Conservation (phyloP, 306 rosid species). For the Echinosophora koreensis region DNA sequence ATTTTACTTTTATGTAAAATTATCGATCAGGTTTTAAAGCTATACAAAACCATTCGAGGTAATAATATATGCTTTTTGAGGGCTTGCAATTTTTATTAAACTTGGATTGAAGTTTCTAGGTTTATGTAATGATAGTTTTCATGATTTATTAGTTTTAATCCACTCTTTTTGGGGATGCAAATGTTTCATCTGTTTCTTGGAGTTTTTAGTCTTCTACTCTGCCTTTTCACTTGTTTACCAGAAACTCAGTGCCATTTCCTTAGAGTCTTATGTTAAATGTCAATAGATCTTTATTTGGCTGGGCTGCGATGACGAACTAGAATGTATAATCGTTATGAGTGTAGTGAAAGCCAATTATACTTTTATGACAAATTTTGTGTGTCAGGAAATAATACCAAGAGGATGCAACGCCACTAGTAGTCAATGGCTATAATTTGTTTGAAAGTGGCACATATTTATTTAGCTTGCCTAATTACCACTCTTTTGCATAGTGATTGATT, state of each 20-base stretch:
- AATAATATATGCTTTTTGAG: constrained; percentile 9
- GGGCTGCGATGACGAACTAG: constrained; percentile 10
- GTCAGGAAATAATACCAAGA: constrained; percentile 3
- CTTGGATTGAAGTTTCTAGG: background rate
- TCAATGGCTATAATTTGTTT: constrained; percentile 1
- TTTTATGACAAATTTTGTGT: constrained; percentile 8
- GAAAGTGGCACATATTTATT: background rate
- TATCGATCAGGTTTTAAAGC: constrained; percentile 1
- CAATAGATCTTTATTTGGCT: background rate
- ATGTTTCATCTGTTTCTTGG: background rate
- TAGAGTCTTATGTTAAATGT: constrained; percentile 19
- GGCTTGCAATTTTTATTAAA: constrained; percentile 17
- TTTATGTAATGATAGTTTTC: background rate
- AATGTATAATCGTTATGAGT: background rate
- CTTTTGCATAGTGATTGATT: constrained; percentile 26
- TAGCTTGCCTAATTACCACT: constrained; percentile 17
- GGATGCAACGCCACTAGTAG: constrained; percentile 20
- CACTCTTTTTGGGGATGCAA: constrained; percentile 4
- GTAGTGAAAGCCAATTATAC: background rate
- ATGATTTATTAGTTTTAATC: background rate
- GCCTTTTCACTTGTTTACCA: background rate
- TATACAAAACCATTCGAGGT: background rate
- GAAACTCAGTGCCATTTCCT: background rate
- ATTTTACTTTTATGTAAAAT: constrained; percentile 18
- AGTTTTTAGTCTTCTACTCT: background rate